Evolutionary conservation across 2,329 filamentous ascomycete genomes (phyloP).

Genomic region (Scorias spongiosa): DNA sequence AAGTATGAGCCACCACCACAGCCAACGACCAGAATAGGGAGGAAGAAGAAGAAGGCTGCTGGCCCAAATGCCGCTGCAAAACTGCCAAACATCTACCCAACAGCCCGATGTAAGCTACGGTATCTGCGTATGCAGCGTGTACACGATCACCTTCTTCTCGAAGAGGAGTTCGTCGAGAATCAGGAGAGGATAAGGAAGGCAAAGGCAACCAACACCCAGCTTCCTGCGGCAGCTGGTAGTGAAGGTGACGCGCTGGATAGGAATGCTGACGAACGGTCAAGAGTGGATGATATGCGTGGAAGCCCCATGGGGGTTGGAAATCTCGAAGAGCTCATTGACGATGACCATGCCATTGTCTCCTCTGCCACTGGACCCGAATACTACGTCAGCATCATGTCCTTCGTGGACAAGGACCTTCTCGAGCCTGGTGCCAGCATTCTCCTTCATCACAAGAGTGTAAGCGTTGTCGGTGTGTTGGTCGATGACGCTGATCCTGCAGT

Average conservation of each 20-base stretch:
- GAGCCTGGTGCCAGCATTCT: constrained; percentile 93
- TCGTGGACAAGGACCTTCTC: constrained; percentile 95
- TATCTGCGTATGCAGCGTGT: constrained; percentile 97
- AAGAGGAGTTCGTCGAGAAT: constrained; percentile 98
- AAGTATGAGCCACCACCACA: constrained; percentile 98
- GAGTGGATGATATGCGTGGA: constrained; percentile 95
- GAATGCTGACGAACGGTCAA: constrained; percentile 83
- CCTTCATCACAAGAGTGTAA: constrained; percentile 93
- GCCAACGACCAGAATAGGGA: constrained; percentile 88
- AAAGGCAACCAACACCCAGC: constrained; percentile 61
- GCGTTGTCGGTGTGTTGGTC: constrained; percentile 90
- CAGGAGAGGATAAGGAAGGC: constrained; percentile 90
- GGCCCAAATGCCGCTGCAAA: constrained; percentile 91
- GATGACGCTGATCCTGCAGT: constrained; percentile 92
- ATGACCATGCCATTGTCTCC: constrained; percentile 96
- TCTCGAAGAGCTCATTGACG: constrained; percentile 95
- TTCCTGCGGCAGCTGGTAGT: constrained; percentile 40
- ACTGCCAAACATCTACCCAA: constrained; percentile 85
- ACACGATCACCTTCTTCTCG: constrained; percentile 89
- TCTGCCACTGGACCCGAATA: constrained; percentile 96
- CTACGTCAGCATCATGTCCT: constrained; percentile 99
- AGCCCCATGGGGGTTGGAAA: constrained; percentile 98
- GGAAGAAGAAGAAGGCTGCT: constrained; percentile 94
- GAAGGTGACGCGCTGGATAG: constrained; percentile 69
- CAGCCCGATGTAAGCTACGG: constrained; percentile 90